These are phyloP conservation scores for Euphorbia tirucalli DNA, from an alignment of 345 rosid species.

Conservation along the genomic window DNA sequence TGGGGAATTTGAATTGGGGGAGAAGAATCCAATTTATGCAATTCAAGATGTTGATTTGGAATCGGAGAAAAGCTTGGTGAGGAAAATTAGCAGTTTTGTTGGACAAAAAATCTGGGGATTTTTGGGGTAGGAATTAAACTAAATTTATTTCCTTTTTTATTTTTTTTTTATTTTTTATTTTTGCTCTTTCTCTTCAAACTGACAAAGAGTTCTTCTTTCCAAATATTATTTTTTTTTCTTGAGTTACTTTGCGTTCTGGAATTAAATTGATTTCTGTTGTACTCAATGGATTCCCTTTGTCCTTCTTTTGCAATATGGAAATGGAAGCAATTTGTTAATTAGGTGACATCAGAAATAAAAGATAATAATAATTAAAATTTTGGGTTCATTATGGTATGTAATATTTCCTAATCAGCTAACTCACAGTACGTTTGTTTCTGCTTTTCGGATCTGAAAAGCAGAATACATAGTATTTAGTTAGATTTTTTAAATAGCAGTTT, in stretches of 20 bases:
- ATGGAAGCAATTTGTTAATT: too few relatives aligned
- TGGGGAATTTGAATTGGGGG: conserved; percentile 10
- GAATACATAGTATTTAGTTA: too few relatives aligned
- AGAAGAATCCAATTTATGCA: not conserved
- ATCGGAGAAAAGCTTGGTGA: conserved; percentile 31
- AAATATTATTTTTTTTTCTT: not conserved
- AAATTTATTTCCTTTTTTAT: not conserved
- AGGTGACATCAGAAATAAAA: too few relatives aligned
- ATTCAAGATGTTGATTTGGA: conserved; percentile 6
- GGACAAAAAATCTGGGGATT: conserved; percentile 35
- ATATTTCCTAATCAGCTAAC: too few relatives aligned
- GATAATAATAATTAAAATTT: too few relatives aligned
- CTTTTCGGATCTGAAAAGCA: too few relatives aligned
- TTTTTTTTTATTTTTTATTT: not conserved
- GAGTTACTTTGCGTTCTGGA: too few relatives aligned
- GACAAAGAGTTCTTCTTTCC: not conserved
- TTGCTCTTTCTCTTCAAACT: not conserved
- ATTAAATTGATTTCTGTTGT: not conserved
- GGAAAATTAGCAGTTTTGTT: conserved; percentile 34
- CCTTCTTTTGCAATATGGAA: not conserved
- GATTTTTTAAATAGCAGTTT: too few relatives aligned
- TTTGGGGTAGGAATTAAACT: conserved; percentile 9
- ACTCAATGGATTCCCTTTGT: not conserved
- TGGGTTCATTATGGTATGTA: too few relatives aligned
- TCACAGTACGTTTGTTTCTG: too few relatives aligned